A percentile compares a stretch with the other conserved stretches of the same genome.
Evolutionary conservation across 2,329 filamentous ascomycete species (phyloP).

Genomic region (Dactylellina leptospora): DNA sequence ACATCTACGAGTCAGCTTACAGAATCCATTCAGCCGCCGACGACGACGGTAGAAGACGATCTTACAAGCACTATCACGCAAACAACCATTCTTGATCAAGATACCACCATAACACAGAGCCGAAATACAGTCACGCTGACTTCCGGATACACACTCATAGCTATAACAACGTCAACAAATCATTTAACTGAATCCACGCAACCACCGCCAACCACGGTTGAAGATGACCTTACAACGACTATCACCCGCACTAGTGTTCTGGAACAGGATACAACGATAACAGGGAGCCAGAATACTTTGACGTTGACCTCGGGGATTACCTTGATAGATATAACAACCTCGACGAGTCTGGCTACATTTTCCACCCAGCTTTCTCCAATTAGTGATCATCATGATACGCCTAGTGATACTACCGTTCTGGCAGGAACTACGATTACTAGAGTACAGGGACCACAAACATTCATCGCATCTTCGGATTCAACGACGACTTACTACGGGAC

Average conservation of each 20-base stretch:
- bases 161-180: conserved; percentile 4
- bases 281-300: neutral
- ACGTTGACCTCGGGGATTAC: neutral
- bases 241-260: too few species aligned
- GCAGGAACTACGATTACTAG: too few species aligned
- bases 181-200: conserved; percentile 10
- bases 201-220: neutral
- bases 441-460: too few species aligned
- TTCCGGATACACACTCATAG: conserved; percentile 8
- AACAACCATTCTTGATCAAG: conserved; percentile 4
- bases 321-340: too few species aligned
- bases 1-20: conserved; percentile 5
- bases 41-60: neutral
- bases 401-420: too few species aligned
- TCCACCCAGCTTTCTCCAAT: too few species aligned
- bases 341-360: too few species aligned
- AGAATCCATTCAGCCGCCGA: neutral
- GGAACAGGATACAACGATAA: neutral
- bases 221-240: conserved; percentile 19
- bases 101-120: conserved; percentile 8
- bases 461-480: too few species aligned
- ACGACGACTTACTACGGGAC: neutral
- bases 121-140: conserved; percentile 9
- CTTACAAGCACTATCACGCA: neutral
- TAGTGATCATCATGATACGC: too few species aligned